Evolutionary conservation across 2,329 filamentous ascomycete species (phyloP).

Genomic region (Scytalidium lignicola): DNA sequence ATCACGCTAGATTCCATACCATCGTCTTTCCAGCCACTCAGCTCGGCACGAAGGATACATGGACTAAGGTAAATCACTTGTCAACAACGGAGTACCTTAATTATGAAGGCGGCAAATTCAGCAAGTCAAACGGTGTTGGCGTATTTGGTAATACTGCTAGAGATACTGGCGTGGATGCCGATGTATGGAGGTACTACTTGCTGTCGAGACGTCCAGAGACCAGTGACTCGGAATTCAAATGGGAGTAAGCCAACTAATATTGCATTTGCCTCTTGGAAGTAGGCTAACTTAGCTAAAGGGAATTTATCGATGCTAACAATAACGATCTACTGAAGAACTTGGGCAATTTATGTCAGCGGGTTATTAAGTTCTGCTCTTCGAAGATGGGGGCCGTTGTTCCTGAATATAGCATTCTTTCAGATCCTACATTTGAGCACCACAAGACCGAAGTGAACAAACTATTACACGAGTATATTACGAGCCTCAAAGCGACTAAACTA

Average conservation of each 20-base stretch:
- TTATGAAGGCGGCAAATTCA: constrained; percentile 88
- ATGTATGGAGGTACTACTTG: constrained; percentile 93
- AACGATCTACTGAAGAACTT: constrained; percentile 75
- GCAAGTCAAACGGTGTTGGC: constrained; percentile 82
- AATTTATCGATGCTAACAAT: constrained; percentile 82
- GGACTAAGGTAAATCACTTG: constrained; percentile 85
- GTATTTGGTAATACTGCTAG: constrained; percentile 89
- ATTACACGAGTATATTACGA: constrained; percentile 60
- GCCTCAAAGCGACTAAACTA: constrained; percentile 68
- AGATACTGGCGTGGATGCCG: constrained; percentile 76
- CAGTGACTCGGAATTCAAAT: constrained; percentile 79
- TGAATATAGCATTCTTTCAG: constrained; percentile 36
- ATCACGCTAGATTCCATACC: no score
- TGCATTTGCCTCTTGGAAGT: no score
- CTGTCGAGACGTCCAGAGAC: constrained; percentile 80
- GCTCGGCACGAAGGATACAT: constrained; percentile 75
- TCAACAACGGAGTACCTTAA: constrained; percentile 88
- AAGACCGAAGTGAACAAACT: constrained; percentile 56
- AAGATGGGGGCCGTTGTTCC: constrained; percentile 64
- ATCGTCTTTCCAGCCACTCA: no score
- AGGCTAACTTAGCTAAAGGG: constrained; percentile 15
- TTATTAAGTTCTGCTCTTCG: constrained; percentile 71
- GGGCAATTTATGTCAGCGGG: constrained; percentile 67
- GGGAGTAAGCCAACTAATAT: constrained; percentile 41
- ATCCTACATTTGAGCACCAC: constrained; percentile 35